Percentiles rank a stretch among this genome's conserved stretches.
Conservation (phyloP, 2,329 filamentous ascomycete genomes). For the Fonsecaea pedrosoi region DNA sequence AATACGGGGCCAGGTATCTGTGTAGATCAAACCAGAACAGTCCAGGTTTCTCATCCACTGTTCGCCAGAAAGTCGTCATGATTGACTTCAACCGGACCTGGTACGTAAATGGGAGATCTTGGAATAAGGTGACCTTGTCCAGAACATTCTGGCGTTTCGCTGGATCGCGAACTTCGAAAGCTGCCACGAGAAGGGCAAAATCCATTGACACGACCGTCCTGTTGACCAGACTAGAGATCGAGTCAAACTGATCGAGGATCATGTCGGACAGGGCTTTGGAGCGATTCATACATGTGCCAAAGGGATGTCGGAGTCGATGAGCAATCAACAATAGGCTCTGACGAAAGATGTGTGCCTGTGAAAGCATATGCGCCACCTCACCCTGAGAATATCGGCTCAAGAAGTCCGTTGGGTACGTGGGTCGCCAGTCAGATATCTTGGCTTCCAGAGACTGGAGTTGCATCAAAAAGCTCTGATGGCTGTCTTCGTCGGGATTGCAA, state of each 20-base stretch:
- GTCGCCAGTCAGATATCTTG: not conserved
- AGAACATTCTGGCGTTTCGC: not conserved
- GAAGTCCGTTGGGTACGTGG: not conserved
- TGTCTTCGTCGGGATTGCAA: not conserved
- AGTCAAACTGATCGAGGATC: constrained; percentile 1
- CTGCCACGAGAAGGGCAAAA: not conserved
- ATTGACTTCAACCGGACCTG: not conserved
- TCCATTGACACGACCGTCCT: not conserved
- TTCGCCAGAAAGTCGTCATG: not conserved
- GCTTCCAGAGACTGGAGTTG: not conserved
- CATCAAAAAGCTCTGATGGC: not conserved
- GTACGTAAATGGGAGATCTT: not conserved
- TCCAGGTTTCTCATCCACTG: not conserved
- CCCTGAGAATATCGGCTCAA: not conserved
- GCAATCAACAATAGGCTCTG: not conserved
- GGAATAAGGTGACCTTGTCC: not conserved
- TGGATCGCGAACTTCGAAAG: not conserved
- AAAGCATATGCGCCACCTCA: constrained; percentile 3
- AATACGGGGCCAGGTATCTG: not conserved
- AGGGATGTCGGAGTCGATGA: not conserved
- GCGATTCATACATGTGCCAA: not conserved
- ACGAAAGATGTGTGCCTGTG: not conserved
- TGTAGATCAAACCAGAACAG: not conserved
- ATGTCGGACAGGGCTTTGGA: not conserved
- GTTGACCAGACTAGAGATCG: not conserved